These are phyloP conservation scores for Pichia membranifaciens DNA, from an alignment of 805 yeast genomes.

Conservation along the genomic window DNA sequence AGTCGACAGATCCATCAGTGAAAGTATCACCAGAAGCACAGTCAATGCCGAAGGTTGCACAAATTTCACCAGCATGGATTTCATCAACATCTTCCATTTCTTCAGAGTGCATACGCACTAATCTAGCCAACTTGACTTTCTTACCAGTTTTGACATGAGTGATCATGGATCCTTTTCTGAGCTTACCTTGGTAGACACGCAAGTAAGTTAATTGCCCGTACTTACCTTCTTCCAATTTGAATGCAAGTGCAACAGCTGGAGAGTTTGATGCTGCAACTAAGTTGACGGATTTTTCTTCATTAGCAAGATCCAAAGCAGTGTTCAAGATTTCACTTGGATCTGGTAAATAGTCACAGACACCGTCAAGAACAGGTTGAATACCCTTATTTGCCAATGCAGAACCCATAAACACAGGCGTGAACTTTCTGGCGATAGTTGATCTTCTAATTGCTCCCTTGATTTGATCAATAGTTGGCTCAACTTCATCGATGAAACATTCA, in stretches of 20 bases:
- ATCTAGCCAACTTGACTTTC: conserved; percentile 84
- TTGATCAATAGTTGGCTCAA: conserved; percentile 78
- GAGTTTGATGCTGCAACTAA: conserved; percentile 64
- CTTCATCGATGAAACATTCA: conserved; percentile 84
- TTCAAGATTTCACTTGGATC: conserved; percentile 91
- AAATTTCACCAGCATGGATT: conserved; percentile 95
- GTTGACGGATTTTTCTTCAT: conserved; percentile 62
- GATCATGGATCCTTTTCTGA: conserved; percentile 86
- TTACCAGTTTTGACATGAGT: conserved; percentile 88
- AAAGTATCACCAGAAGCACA: conserved; percentile 99
- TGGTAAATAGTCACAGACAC: conserved; percentile 93
- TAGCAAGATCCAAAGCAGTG: conserved; percentile 73
- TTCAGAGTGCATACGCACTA: conserved; percentile 97
- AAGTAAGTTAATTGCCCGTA: conserved; percentile 96
- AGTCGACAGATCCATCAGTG: conserved; percentile 72
- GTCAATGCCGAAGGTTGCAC: conserved; percentile 98
- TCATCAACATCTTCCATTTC: conserved; percentile 98
- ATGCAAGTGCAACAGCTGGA: conserved; percentile 96
- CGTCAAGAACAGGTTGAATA: conserved; percentile 90
- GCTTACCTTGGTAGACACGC: conserved; percentile 93
- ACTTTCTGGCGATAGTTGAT: conserved; percentile 89
- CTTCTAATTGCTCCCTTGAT: conserved; percentile 87
- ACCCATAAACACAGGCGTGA: conserved; percentile 99
- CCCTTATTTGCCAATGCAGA: conserved; percentile 97
- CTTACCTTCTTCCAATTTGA: conserved; percentile 96